Percentiles rank a stretch among this genome's conserved stretches.
These are phyloP conservation scores for Dryadomyces sulphureus DNA, from an alignment of 2,329 filamentous ascomycete genomes.

Conservation along the genomic window DNA sequence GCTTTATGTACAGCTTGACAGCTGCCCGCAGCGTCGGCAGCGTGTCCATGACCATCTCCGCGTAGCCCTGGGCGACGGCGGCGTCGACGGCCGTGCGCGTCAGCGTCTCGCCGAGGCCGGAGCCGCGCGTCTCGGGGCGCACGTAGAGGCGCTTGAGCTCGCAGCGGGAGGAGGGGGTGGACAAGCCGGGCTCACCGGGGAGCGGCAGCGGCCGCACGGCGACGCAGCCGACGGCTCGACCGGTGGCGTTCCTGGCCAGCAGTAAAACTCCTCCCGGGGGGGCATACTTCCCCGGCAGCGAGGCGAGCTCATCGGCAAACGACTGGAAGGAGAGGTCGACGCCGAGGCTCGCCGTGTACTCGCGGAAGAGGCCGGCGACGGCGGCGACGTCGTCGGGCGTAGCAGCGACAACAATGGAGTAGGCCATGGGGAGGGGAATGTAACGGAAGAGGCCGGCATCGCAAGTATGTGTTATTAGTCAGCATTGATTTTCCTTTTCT, in stretches of 20 bases:
- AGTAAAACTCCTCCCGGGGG: slow-evolving; percentile 3
- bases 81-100: background rate
- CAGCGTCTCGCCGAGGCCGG: slow-evolving; percentile 7
- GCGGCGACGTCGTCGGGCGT: slow-evolving; percentile 3
- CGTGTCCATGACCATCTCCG: slow-evolving; percentile 9
- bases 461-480: no score
- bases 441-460: no score
- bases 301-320: slow-evolving; percentile 7
- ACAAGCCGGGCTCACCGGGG: background rate
- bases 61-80: slow-evolving; percentile 4
- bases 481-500: no score
- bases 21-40: slow-evolving; percentile 16
- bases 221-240: slow-evolving; percentile 5
- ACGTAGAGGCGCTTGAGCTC: slow-evolving; percentile 11
- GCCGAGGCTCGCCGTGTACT: slow-evolving; percentile 8
- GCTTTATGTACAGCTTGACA: slow-evolving; percentile 27
- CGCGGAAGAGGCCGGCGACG: slow-evolving; percentile 8
- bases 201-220: slow-evolving; percentile 4
- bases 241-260: background rate
- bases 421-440: no score
- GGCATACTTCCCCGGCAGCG: slow-evolving; percentile 9
- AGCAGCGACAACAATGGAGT: slow-evolving; percentile 2
- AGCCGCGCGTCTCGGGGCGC: slow-evolving; percentile 5
- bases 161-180: background rate
- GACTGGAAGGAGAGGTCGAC: slow-evolving; percentile 11